phyloP scores from a whole-genome alignment of 257 asterid genomes.

The Asclepias syriaca region DNA sequence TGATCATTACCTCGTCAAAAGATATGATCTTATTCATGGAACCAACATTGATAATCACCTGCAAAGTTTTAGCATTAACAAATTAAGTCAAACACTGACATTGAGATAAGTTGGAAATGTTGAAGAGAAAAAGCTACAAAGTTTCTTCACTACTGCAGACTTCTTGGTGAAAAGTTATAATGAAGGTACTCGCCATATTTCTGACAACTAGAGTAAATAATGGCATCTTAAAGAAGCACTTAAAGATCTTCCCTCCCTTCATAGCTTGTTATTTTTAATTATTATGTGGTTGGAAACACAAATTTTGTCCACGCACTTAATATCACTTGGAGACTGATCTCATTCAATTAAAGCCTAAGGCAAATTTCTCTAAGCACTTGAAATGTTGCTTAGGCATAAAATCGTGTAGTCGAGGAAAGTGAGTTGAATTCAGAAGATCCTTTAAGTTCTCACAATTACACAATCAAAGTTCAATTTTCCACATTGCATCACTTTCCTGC shows the following conservation, averaged over 20 bases:
- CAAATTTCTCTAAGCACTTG: neutral
- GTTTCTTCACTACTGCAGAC: neutral
- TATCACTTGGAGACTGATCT: neutral
- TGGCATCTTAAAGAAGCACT: neutral
- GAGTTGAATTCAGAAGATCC: neutral
- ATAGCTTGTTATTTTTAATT: neutral
- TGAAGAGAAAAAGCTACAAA: neutral
- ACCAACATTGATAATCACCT: slow-evolving; percentile 80
- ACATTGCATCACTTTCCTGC: neutral
- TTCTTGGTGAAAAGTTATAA: neutral
- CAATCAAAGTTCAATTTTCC: neutral
- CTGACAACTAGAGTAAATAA: neutral
- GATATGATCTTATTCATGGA: slow-evolving; percentile 76
- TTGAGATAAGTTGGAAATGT: neutral
- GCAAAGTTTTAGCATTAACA: slow-evolving; percentile 22
- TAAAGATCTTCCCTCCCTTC: neutral
- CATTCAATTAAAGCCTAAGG: neutral
- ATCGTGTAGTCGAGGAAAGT: neutral
- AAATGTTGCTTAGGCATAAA: neutral
- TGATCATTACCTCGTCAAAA: slow-evolving; percentile 70
- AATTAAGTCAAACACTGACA: neutral
- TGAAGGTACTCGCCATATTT: neutral
- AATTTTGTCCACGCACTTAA: neutral
- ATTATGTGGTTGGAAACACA: neutral
- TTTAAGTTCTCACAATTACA: neutral